Percentiles rank a stretch among this genome's conserved stretches.
phyloP scores from a whole-genome alignment of 164 flowering plant species.

The Saururus chinensis region DNA sequence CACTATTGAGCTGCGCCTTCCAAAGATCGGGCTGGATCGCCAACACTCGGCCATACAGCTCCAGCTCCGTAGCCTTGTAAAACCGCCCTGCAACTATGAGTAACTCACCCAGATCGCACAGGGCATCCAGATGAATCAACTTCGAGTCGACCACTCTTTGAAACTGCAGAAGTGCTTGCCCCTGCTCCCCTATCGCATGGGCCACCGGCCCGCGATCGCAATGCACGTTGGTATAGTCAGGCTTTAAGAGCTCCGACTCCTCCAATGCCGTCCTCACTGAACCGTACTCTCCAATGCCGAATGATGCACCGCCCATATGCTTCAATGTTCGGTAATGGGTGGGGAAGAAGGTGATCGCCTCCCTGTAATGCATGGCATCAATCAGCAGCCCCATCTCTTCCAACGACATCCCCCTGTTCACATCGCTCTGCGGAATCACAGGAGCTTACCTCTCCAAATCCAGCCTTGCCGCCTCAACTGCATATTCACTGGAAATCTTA shows the following conservation, averaged over 20 bases:
- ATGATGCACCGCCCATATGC: constrained; percentile 16
- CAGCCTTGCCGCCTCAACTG: constrained; percentile 9
- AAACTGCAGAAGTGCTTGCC: constrained; percentile 11
- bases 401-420: constrained; percentile 13
- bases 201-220: constrained; percentile 15
- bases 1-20: constrained; percentile 15
- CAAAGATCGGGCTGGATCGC: constrained; percentile 12
- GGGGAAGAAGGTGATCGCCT: constrained; percentile 16
- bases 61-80: constrained; percentile 14
- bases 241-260: constrained; percentile 10
- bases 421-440: constrained; percentile 13
- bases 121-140: constrained; percentile 12
- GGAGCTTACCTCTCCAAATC: constrained; percentile 5
- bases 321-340: constrained; percentile 16
- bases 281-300: constrained; percentile 16
- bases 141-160: constrained; percentile 14
- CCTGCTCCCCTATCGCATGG: constrained; percentile 14
- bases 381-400: constrained; percentile 14
- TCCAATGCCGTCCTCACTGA: constrained; percentile 14
- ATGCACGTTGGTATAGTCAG: constrained; percentile 12
- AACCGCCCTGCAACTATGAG: constrained; percentile 11
- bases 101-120: constrained; percentile 14
- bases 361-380: constrained; percentile 14
- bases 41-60: constrained; percentile 11
- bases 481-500: no score